Evolutionary conservation across 1,284 basidiomycete genomes (phyloP).

Genomic region (Tetrapyrgos nigripes): DNA sequence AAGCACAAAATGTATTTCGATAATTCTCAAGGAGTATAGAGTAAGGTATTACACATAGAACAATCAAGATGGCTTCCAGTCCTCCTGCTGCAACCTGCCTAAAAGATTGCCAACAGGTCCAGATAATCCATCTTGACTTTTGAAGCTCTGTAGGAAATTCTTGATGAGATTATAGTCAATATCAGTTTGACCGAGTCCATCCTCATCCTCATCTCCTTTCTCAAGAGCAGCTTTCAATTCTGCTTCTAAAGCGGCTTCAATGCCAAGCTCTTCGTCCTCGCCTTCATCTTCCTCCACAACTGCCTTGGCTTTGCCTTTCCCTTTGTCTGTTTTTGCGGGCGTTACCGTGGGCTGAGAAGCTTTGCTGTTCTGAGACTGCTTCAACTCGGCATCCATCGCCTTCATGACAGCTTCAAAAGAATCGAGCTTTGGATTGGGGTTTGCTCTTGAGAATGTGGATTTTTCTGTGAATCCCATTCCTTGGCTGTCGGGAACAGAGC

Average conservation of each 20-base stretch:
- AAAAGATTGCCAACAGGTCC: slow-evolving; percentile 91
- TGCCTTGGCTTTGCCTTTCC: slow-evolving; percentile 35
- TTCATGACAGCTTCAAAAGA: slow-evolving; percentile 95
- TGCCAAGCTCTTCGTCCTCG: slow-evolving; percentile 63
- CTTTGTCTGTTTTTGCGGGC: slow-evolving; percentile 33
- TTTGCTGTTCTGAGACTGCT: slow-evolving; percentile 41
- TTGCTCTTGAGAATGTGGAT: slow-evolving; percentile 43
- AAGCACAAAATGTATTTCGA: neutral
- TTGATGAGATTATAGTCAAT: slow-evolving; percentile 91
- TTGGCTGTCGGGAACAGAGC: slow-evolving; percentile 17
- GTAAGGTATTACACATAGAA: too few species aligned
- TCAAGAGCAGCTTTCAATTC: slow-evolving; percentile 78
- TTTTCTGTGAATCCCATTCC: slow-evolving; percentile 6
- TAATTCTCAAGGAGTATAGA: too few species aligned
- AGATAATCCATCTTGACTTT: slow-evolving; percentile 83
- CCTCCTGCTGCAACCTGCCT: slow-evolving; percentile 75
- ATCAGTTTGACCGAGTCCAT: slow-evolving; percentile 45
- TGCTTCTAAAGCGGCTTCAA: slow-evolving; percentile 84
- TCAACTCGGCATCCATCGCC: slow-evolving; percentile 89
- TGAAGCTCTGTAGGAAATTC: slow-evolving; percentile 95
- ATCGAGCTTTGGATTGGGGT: slow-evolving; percentile 74
- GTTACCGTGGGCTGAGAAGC: slow-evolving; percentile 19
- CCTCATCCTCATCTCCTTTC: slow-evolving; percentile 54
- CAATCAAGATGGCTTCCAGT: slow-evolving; percentile 67
- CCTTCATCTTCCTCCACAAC: slow-evolving; percentile 33